Percentiles rank a stretch among this genome's conserved stretches.
These are phyloP conservation scores for Candida boidinii DNA, from an alignment of 805 yeast genomes.

Conservation along the genomic window DNA sequence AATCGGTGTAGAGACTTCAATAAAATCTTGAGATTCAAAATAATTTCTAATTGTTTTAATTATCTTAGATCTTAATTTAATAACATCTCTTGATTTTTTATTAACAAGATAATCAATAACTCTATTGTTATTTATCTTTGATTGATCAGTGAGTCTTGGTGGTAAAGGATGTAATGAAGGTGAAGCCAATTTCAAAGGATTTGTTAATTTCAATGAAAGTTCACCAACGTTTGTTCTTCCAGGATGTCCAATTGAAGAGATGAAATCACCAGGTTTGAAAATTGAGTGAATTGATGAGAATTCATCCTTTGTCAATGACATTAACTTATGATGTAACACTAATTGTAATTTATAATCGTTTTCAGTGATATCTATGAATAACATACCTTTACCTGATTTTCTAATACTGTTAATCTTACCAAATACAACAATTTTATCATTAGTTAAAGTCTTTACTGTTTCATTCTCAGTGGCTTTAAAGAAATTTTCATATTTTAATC, in stretches of 20 bases:
- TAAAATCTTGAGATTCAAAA: conserved; percentile 44
- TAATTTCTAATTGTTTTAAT: conserved; percentile 48
- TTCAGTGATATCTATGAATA: conserved; percentile 61
- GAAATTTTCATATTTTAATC: conserved; percentile 19
- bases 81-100: conserved; percentile 34
- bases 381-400: conserved; percentile 58
- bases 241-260: conserved; percentile 61
- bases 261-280: conserved; percentile 64
- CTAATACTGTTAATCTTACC: conserved; percentile 58
- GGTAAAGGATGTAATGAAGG: conserved; percentile 72
- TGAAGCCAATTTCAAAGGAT: conserved; percentile 44
- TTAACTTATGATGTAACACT: conserved; percentile 45
- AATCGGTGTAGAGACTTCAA: conserved; percentile 88
- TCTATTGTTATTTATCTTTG: conserved; percentile 55
- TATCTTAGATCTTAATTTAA: conserved; percentile 46
- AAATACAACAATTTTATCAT: conserved; percentile 24
- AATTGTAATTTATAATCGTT: conserved; percentile 54
- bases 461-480: conserved; percentile 12
- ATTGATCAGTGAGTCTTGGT: conserved; percentile 44
- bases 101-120: conserved; percentile 69
- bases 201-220: conserved; percentile 52
- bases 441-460: conserved; percentile 13
- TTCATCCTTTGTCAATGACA: conserved; percentile 31
- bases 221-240: conserved; percentile 75
- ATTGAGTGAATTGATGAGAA: conserved; percentile 30